Evolutionary conservation across 768 basidiomycete genomes (phyloP).

Genomic region (Leccinum variicolor): DNA sequence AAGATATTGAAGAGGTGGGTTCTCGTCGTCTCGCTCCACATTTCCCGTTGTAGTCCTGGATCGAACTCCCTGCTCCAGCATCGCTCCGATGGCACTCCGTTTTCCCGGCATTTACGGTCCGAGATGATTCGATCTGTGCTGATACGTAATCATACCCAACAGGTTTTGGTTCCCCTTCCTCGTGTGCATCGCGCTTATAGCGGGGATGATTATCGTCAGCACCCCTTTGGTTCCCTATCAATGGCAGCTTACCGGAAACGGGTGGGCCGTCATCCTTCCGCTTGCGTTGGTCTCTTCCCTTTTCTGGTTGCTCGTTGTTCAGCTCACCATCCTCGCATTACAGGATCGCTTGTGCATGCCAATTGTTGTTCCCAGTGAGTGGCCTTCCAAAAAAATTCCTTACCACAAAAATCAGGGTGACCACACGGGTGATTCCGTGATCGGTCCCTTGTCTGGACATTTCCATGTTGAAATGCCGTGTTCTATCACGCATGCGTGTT

Average conservation of each 20-base stretch:
- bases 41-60: not conserved
- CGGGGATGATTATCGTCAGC: conserved; percentile 59
- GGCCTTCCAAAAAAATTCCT: conserved; percentile 11
- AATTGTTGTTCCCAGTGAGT: conserved; percentile 74
- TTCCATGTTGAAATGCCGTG: conserved; percentile 1
- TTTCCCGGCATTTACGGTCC: not conserved
- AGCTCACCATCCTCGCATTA: conserved; percentile 3
- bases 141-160: conserved; percentile 10
- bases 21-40: not conserved
- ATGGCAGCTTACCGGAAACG: conserved; percentile 58
- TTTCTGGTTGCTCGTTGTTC: not conserved
- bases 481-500: not conserved
- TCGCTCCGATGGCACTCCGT: not conserved
- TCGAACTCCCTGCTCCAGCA: not conserved
- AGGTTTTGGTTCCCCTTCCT: conserved; percentile 40
- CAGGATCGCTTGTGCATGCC: conserved; percentile 61
- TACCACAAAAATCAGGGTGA: not conserved
- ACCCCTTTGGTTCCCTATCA: conserved; percentile 54
- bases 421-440: not conserved
- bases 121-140: conserved; percentile 12
- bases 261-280: conserved; percentile 77
- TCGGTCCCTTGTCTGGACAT: conserved; percentile 24
- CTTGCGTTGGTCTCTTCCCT: conserved; percentile 49
- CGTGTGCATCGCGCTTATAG: conserved; percentile 47
- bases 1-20: conserved; percentile 57